Evolutionary conservation across 192 early-diverging fungal species (phyloP).

Genomic region (Coemansia sp.): DNA sequence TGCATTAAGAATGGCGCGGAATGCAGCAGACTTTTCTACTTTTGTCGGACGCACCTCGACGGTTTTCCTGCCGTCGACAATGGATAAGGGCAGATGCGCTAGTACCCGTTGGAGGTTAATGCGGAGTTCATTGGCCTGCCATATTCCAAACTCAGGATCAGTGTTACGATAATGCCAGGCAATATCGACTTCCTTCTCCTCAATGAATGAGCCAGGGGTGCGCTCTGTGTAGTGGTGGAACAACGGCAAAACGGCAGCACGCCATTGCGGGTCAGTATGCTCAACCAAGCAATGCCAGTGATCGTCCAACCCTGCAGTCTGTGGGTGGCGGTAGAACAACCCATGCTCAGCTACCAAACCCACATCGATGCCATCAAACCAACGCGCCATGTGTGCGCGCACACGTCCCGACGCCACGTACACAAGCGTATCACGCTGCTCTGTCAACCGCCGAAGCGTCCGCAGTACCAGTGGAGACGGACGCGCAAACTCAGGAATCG

Average conservation of each 20-base stretch:
- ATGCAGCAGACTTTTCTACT: conserved; percentile 90
- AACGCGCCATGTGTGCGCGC: conserved; percentile 82
- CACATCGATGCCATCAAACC: conserved; percentile 86
- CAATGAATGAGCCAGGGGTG: conserved; percentile 96
- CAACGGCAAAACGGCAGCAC: conserved; percentile 86
- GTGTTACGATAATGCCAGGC: conserved; percentile 99
- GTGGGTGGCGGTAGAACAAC: conserved; percentile 95
- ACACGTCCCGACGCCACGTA: conserved; percentile 96
- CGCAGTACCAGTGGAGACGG: conserved; percentile 75
- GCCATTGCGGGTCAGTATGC: conserved; percentile 88
- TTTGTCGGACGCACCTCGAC: conserved; percentile 91
- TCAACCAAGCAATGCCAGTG: conserved; percentile 87
- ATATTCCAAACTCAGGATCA: conserved; percentile 90
- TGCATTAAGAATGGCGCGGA: conserved; percentile 84
- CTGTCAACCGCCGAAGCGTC: conserved; percentile 66
- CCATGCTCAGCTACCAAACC: conserved; percentile 98
- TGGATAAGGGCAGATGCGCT: conserved; percentile 88
- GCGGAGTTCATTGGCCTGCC: conserved; percentile 98
- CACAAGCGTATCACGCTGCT: conserved; percentile 83
- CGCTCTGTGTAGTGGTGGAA: conserved; percentile 98
- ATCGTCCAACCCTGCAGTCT: conserved; percentile 22
- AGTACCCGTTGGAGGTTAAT: conserved; percentile 96
- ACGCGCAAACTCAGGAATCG: conserved; percentile 90
- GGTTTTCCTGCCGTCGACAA: conserved; percentile 95
- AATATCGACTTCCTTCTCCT: conserved; percentile 98